Base-by-base conservation (phyloP, 148 eudicot species). In the Drosera capensis region DNA sequence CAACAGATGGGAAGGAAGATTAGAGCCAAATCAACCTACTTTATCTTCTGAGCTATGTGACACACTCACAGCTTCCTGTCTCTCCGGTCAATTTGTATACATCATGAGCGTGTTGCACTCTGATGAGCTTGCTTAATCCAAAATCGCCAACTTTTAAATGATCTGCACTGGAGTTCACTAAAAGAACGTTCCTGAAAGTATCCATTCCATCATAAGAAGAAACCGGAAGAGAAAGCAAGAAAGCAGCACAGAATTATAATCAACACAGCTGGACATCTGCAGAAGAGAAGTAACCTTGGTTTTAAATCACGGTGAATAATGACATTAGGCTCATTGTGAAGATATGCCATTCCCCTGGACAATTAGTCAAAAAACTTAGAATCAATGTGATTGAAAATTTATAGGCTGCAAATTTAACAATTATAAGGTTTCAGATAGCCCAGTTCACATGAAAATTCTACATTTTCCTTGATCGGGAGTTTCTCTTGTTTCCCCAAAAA, bases 81-180 rank as follows among this genome's bases (percentile, higher is more conserved):
- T 90, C 97, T 18, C 97, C 97, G 43, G 97, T 90, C 95, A 90
- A 66, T 65, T 84, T 84, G 74, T 90, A 90, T 17, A 84, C 87
- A 58, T 90, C 97, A 38, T 72, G 95, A 51, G 97, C 79, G 71
- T 84, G 78, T 53, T 84, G 69, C 50, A 78, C 93, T 54, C 65
- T 71, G 17, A 90, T 78, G 30, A 90, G 97, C 73, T 90, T 90
- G 82, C 97, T 90, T 40, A 90, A 57, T 58, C 97, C 97, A 71
- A 90, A 90, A 66, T 90, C 97, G 61, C 97, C 97, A 37, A 90
- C 97, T 71, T 90, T 90, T 52, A 90, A 52, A 65, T 84, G 97
- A 66, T 84, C 97, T 44, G 97, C 95, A 59, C 58, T 90, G 40
- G 95, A 51, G 75, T 90, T 90, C 71, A 84, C 95, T 22, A 84